A percentile compares a stretch with the other conserved stretches of the same genome.
phyloP scores from a whole-genome alignment of 306 rosid species.

The Rosa rugosa region DNA sequence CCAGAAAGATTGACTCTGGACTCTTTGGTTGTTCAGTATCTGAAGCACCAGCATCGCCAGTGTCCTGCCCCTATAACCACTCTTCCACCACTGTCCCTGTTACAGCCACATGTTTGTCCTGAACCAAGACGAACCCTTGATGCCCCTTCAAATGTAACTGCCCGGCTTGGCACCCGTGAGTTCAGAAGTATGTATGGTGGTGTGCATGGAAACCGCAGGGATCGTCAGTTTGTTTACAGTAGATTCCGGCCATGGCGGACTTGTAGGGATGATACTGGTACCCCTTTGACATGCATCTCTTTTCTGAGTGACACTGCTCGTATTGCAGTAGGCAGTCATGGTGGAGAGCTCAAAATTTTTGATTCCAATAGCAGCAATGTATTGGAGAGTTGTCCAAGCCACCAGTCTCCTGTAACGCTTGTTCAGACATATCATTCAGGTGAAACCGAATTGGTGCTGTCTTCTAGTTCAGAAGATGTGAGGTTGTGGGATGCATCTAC shows the following conservation, averaged over 20 bases:
- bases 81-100: constrained; percentile 91
- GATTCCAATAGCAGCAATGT: constrained; percentile 69
- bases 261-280: constrained; percentile 81
- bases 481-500: constrained; percentile 83
- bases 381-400: constrained; percentile 80
- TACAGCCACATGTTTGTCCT: constrained; percentile 94
- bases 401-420: constrained; percentile 80
- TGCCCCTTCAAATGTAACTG: constrained; percentile 88
- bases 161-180: constrained; percentile 93
- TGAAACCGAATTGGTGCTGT: constrained; percentile 77
- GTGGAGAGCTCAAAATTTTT: constrained; percentile 85
- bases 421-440: constrained; percentile 72
- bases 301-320: constrained; percentile 85
- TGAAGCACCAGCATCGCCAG: constrained; percentile 99
- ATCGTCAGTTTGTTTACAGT: constrained; percentile 94
- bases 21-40: constrained; percentile 85
- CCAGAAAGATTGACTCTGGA: constrained; percentile 79
- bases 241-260: constrained; percentile 97
- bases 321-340: constrained; percentile 85
- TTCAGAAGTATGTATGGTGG: constrained; percentile 77
- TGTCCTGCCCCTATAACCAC: constrained; percentile 98
- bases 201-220: constrained; percentile 90
- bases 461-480: constrained; percentile 87
- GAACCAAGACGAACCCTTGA: constrained; percentile 93
- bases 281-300: constrained; percentile 80